phyloP scores from a whole-genome alignment of 2,329 filamentous ascomycete species.

The Metarhizium brunneum region DNA sequence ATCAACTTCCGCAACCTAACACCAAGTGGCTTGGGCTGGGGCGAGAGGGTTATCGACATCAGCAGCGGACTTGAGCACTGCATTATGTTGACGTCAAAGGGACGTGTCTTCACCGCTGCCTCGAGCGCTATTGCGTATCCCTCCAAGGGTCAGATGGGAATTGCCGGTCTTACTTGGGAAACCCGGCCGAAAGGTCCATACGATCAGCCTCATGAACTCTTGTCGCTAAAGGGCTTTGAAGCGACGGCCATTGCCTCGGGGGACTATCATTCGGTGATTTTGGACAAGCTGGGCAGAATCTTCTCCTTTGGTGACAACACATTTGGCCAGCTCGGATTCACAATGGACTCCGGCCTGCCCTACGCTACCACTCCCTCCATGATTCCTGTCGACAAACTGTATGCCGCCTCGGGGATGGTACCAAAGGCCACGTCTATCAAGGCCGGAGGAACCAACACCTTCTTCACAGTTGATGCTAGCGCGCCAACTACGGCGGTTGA shows the following conservation, averaged over 20 bases:
- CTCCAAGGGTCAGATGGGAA: conserved; percentile 73
- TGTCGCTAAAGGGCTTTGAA: conserved; percentile 58
- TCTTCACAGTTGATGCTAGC: conserved; percentile 74
- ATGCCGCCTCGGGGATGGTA: conserved; percentile 52
- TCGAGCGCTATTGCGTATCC: conserved; percentile 72
- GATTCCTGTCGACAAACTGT: conserved; percentile 63
- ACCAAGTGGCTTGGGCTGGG: conserved; percentile 53
- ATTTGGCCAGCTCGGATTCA: conserved; percentile 82
- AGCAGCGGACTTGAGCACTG: conserved; percentile 77
- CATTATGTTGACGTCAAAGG: conserved; percentile 72
- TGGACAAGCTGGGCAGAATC: conserved; percentile 66
- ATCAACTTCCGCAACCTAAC: conserved; percentile 67
- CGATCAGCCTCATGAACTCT: conserved; percentile 75
- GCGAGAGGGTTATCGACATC: conserved; percentile 67
- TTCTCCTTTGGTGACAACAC: conserved; percentile 90
- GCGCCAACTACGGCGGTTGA: conserved; percentile 24
- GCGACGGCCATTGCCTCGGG: conserved; percentile 71
- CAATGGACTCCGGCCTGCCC: conserved; percentile 51
- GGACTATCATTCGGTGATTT: conserved; percentile 74
- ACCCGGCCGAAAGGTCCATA: conserved; percentile 69
- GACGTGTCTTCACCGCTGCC: conserved; percentile 83
- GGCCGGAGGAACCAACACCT: conserved; percentile 80
- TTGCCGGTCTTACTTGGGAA: conserved; percentile 73
- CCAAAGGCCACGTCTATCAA: conserved; percentile 68
- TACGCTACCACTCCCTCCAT: conserved; percentile 61